These are phyloP conservation scores for Diplodia scrobiculata DNA, from an alignment of 2,329 filamentous ascomycete genomes.

Conservation along the genomic window DNA sequence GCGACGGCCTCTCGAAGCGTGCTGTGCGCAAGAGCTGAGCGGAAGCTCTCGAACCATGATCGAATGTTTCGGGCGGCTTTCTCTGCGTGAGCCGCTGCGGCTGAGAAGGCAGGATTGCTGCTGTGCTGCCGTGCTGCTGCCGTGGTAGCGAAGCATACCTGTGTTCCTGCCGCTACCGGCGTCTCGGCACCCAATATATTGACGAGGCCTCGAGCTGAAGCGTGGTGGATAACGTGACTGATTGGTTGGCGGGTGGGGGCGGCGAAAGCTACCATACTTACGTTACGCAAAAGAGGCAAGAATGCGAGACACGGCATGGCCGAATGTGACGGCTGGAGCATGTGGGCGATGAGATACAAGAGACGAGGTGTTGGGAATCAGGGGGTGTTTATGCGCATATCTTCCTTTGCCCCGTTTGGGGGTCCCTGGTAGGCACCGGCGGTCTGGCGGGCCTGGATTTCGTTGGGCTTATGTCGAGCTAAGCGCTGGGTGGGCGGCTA, in stretches of 20 bases:
- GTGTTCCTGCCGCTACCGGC: not conserved
- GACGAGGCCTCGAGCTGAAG: not conserved
- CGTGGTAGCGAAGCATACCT: not conserved
- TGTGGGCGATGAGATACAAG: not conserved
- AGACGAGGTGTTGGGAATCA: not conserved
- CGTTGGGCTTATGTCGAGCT: not conserved
- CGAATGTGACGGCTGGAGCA: not conserved
- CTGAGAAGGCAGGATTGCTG: not conserved
- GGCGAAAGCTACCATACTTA: not conserved
- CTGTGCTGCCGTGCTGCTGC: not conserved
- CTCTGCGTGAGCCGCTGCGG: not conserved
- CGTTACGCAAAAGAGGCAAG: not conserved
- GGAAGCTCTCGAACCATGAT: not conserved
- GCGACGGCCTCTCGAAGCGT: not conserved
- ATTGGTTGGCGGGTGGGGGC: not conserved
- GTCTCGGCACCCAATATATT: not conserved
- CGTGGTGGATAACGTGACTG: not conserved
- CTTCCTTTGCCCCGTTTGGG: not conserved
- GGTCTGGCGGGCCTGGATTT: not conserved
- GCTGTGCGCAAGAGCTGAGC: not conserved
- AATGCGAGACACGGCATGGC: not conserved
- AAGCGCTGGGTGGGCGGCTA: not conserved
- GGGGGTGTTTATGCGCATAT: not conserved
- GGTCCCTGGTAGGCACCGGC: not conserved
- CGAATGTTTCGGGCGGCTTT: not conserved